Evolutionary conservation across 768 basidiomycete species (phyloP).

Genomic region (Rubroboletus pulcherrimus): DNA sequence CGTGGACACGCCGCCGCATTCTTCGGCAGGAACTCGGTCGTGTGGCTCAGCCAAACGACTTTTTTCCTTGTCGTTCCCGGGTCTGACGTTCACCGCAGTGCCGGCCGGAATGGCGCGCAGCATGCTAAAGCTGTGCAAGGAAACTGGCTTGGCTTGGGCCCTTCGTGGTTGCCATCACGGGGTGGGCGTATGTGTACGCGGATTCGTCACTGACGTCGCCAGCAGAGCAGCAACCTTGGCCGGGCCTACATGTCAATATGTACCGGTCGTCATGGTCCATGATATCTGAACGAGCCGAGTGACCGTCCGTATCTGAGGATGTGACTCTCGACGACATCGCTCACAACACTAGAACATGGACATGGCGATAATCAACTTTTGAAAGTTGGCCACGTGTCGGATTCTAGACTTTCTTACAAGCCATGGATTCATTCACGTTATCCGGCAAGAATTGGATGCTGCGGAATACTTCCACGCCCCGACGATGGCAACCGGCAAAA

Average conservation of each 20-base stretch:
- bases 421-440: neutral
- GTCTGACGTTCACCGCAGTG: neutral
- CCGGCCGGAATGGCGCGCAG: no score
- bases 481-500: constrained; percentile 17
- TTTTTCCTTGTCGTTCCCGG: neutral
- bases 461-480: constrained; percentile 11
- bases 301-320: no score
- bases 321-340: no score
- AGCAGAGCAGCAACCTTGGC: neutral
- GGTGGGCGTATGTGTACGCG: neutral
- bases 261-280: neutral
- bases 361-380: no score
- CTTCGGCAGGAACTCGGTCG: neutral
- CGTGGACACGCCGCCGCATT: neutral
- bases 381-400: no score
- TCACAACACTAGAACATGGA: no score
- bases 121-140: neutral
- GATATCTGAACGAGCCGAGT: neutral
- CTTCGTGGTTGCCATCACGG: neutral
- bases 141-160: neutral
- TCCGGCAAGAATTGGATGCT: constrained; percentile 2
- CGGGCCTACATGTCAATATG: neutral
- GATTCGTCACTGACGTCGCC: neutral
- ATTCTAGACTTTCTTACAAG: no score
- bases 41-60: no score